Conservation (phyloP, 345 rosid genomes). For the Gossypium sturtianum region DNA sequence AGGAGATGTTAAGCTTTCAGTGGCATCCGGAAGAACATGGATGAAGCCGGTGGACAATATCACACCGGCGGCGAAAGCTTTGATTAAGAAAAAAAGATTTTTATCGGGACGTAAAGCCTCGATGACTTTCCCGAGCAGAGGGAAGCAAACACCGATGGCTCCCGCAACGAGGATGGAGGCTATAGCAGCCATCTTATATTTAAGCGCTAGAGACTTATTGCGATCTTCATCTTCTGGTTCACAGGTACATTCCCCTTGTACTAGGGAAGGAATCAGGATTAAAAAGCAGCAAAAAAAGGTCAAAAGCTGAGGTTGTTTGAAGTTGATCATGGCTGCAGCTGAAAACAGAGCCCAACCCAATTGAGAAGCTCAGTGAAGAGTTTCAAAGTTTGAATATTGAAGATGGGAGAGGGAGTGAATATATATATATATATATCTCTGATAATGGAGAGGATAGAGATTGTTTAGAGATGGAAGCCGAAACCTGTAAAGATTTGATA, state of each 20-base stretch:
- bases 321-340: neutral
- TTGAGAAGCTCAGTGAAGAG: neutral
- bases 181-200: constrained; percentile 40
- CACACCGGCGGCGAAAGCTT: constrained; percentile 54
- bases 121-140: constrained; percentile 31
- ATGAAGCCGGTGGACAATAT: constrained; percentile 52
- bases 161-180: constrained; percentile 45
- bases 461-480: no score
- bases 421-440: neutral
- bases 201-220: constrained; percentile 20
- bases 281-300: neutral
- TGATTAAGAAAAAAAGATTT: constrained; percentile 36
- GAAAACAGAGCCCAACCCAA: neutral
- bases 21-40: constrained; percentile 53
- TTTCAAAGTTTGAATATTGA: constrained; percentile 28
- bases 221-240: neutral
- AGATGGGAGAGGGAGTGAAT: constrained; percentile 13
- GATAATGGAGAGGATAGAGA: no score
- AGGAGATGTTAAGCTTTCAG: constrained; percentile 37
- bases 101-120: constrained; percentile 43
- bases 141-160: constrained; percentile 43
- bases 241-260: constrained; percentile 26
- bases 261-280: constrained; percentile 1
- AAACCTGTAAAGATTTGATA: no score
- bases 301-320: neutral